Evolutionary conservation across 371 early-diverging fungal genomes (phyloP), one percentile per base, ranked within the genome.

Genomic region (Haplosporangium sp.): DNA sequence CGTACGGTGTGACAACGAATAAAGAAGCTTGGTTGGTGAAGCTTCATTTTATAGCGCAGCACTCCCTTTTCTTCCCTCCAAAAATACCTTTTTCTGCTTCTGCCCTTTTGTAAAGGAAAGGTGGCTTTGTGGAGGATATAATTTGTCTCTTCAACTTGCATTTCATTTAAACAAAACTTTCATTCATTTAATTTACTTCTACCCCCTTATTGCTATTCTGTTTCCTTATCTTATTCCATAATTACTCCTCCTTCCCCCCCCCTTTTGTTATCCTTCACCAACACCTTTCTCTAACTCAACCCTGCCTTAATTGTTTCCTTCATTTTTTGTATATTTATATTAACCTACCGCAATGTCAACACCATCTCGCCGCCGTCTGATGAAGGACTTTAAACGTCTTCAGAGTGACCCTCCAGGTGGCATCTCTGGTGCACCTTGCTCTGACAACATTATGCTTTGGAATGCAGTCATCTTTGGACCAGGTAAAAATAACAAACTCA

Each of bases 381-480:
- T 95, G 95, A 91, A 94, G 73, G 99, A 99, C 86, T 98, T 99
- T 74, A 99, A 97, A 83, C 88, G 98, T 65, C 88, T 99, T 40
- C 95, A 96, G 83, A 94, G 92, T 60, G 99, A 99, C 85, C 95
- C 98, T 34, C 96, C 98, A 58, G 96, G 93, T 76, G 90, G 94
- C 59, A 89, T 94, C 62, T 88, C 93, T 56, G 99, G 98, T 42
- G 94, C 98, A 0, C 99, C 99, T 8, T 94, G 95, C 84, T 90
- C 96, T 1, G 98, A 97, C 87, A 98, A 96, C 84, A 96, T 95
- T 72, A 92, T 96, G 93, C 83, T 92, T 65, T 97, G 97, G 97
- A 96, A 98, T 83, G 99, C 99, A 4, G 96, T 99, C 47, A 99
- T 99, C 83, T 97, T 99, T 88, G 99, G 97, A 9, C 98, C 98